Conservation (phyloP, 352 stramenopile genomes). For the Phytophthora crassamura region DNA sequence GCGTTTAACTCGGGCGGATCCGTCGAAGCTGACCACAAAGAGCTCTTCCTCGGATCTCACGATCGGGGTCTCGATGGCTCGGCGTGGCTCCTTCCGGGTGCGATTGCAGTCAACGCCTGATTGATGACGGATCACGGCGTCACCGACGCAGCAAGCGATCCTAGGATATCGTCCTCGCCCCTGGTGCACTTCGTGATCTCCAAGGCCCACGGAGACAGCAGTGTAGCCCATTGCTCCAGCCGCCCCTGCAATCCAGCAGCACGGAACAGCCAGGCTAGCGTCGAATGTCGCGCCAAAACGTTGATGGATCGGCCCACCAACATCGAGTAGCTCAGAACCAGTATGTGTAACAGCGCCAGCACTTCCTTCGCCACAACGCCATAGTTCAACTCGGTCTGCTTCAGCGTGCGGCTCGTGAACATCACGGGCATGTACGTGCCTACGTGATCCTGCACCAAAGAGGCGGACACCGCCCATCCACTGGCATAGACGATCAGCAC, state of each 20-base stretch:
- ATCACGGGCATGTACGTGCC: too few relatives aligned
- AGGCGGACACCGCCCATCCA: too few relatives aligned
- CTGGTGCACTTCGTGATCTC: slow-evolving; percentile 8
- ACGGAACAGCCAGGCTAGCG: slow-evolving; percentile 1
- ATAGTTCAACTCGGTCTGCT: too few relatives aligned
- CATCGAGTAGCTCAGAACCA: slow-evolving; percentile 3
- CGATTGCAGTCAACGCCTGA: not conserved
- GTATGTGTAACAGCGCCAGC: not conserved
- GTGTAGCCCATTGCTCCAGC: not conserved
- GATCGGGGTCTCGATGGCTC: not conserved
- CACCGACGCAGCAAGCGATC: slow-evolving; percentile 11
- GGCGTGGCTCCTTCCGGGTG: not conserved
- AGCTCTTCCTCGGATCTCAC: not conserved
- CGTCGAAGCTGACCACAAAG: slow-evolving; percentile 24
- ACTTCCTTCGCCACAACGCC: not conserved
- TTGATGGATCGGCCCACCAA: not conserved
- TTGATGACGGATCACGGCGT: slow-evolving; percentile 1
- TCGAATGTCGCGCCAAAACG: not conserved
- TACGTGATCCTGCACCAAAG: too few relatives aligned
- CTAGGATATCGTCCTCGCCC: slow-evolving; percentile 18
- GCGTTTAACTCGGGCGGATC: slow-evolving; percentile 16
- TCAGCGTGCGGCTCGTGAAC: too few relatives aligned
- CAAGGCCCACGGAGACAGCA: not conserved
- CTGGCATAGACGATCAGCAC: too few relatives aligned
- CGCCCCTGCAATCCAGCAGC: not conserved